phyloP scores from a whole-genome alignment of 441 rosid species.

The Biscutella auriculata region DNA sequence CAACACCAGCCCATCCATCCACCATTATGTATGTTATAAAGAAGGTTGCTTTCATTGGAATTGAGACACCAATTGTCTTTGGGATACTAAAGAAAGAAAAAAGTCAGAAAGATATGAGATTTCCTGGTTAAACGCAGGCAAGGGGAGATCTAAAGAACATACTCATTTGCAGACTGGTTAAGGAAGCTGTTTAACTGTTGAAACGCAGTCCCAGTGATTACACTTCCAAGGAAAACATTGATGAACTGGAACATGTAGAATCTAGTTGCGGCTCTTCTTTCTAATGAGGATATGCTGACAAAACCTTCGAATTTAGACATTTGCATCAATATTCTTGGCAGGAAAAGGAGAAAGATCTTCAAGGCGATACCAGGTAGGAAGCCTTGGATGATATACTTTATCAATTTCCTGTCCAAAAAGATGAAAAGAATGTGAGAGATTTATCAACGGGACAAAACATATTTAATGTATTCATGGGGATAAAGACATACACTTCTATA shows the following conservation, averaged over 20 bases:
- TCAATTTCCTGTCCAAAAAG: slow-evolving; percentile 29
- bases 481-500: slow-evolving; percentile 64
- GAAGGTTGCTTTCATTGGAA: slow-evolving; percentile 95
- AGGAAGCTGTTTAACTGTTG: slow-evolving; percentile 64
- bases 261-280: slow-evolving; percentile 82
- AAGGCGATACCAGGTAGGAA: slow-evolving; percentile 91
- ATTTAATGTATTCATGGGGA: not conserved
- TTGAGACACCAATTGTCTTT: slow-evolving; percentile 80
- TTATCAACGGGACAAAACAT: not conserved
- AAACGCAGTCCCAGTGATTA: slow-evolving; percentile 81
- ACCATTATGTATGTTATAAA: slow-evolving; percentile 90
- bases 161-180: slow-evolving; percentile 82
- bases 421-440: not conserved
- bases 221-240: slow-evolving; percentile 87
- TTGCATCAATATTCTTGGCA: slow-evolving; percentile 84
- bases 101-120: not conserved
- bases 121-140: not conserved
- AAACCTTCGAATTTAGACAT: slow-evolving; percentile 97
- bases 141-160: slow-evolving; percentile 23
- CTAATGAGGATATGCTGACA: slow-evolving; percentile 55
- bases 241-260: slow-evolving; percentile 80
- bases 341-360: slow-evolving; percentile 80
- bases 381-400: slow-evolving; percentile 81
- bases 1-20: slow-evolving; percentile 98
- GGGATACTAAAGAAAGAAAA: slow-evolving; percentile 49